phyloP scores from a whole-genome alignment of 441 rosid species.

The Dalechampia spathulata region DNA sequence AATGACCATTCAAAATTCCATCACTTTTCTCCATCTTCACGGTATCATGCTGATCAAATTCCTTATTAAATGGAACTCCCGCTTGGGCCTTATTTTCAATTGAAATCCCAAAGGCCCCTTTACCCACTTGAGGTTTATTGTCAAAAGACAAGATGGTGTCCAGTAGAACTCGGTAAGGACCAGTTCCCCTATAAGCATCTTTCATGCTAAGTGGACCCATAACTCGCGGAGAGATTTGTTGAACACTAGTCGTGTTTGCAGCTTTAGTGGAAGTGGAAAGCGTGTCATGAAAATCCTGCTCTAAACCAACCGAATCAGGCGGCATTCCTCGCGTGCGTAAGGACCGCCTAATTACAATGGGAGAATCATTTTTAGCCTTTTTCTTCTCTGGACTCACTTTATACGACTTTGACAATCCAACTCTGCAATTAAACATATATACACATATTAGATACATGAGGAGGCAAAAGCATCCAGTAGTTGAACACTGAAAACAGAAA shows the following conservation, averaged over 20 bases:
- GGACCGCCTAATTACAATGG: constrained; percentile 53
- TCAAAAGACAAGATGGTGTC: constrained; percentile 25
- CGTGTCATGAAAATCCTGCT: constrained; percentile 20
- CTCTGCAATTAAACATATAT: constrained; percentile 22
- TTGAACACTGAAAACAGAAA: background rate
- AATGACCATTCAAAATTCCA: background rate
- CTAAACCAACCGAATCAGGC: constrained; percentile 48
- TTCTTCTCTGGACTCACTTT: constrained; percentile 38
- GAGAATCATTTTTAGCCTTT: constrained; percentile 35
- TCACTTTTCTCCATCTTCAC: constrained; percentile 16
- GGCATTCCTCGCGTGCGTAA: constrained; percentile 57
- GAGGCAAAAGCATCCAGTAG: background rate
- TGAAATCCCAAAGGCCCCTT: constrained; percentile 8
- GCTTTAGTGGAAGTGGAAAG: background rate
- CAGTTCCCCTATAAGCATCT: constrained; percentile 35
- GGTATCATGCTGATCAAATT: constrained; percentile 6
- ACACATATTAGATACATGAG: background rate
- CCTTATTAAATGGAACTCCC: background rate
- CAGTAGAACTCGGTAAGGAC: constrained; percentile 28
- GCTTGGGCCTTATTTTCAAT: constrained; percentile 15
- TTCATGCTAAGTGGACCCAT: constrained; percentile 45
- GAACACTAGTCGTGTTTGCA: background rate
- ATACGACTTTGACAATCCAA: constrained; percentile 30
- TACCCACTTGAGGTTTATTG: constrained; percentile 12
- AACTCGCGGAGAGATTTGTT: constrained; percentile 19